phyloP scores from a whole-genome alignment of 2,329 filamentous ascomycete genomes.

The Dactylellina haptotyla region DNA sequence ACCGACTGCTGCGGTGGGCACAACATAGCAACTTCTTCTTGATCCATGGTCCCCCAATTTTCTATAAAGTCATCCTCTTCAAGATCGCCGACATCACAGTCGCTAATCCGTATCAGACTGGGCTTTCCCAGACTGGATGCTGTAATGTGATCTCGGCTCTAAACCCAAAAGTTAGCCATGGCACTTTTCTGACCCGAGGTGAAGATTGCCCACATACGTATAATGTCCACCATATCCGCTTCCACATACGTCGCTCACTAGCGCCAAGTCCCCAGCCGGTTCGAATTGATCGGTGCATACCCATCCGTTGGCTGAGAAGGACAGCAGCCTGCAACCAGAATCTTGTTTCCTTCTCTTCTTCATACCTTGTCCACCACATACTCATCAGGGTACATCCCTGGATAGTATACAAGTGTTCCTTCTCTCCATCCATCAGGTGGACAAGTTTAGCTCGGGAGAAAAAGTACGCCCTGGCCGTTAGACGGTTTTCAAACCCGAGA shows the following conservation, averaged over 20 bases:
- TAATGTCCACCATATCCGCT: constrained; percentile 53
- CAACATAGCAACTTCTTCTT: constrained; percentile 21
- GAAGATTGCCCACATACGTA: constrained; percentile 32
- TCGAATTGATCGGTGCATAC: constrained; percentile 49
- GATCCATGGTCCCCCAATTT: constrained; percentile 29
- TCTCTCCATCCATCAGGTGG: constrained; percentile 53
- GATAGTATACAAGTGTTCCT: constrained; percentile 49
- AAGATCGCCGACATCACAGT: constrained; percentile 44
- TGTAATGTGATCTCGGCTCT: constrained; percentile 53
- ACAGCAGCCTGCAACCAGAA: constrained; percentile 50
- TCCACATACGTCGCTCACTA: constrained; percentile 51
- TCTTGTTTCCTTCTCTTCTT: constrained; percentile 50
- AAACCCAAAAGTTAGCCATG: neutral
- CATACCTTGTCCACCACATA: constrained; percentile 52
- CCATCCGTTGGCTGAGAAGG: constrained; percentile 49
- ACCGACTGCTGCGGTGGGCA: constrained; percentile 41
- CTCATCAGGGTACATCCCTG: constrained; percentile 51
- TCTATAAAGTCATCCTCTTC: constrained; percentile 48
- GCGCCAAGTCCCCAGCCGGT: constrained; percentile 46
- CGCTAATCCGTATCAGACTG: constrained; percentile 35
- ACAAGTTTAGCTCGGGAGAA: constrained; percentile 48
- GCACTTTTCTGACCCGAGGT: no score
- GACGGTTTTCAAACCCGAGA: constrained; percentile 45
- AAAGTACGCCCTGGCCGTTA: constrained; percentile 51
- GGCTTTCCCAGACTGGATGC: constrained; percentile 52